These are phyloP conservation scores for Aspergillus tamarii DNA, from an alignment of 2,329 filamentous ascomycete species.

Conservation along the genomic window DNA sequence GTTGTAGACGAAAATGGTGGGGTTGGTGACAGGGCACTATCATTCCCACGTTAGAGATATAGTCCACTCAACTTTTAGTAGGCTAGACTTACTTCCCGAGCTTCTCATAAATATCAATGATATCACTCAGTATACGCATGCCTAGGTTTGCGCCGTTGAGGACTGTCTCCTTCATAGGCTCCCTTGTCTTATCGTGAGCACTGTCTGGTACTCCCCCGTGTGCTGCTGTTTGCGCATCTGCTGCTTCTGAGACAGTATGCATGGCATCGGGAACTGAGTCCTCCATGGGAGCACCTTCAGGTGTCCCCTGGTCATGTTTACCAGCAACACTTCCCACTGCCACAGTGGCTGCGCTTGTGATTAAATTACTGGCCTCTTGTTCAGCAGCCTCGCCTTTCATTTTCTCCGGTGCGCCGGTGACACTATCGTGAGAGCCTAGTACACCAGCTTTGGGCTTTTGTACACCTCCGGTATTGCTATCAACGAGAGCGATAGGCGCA, in stretches of 20 bases:
- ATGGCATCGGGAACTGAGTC: constrained; percentile 56
- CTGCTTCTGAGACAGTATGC: constrained; percentile 44
- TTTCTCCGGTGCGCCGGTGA: constrained; percentile 81
- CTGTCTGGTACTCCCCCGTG: constrained; percentile 59
- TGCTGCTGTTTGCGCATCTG: constrained; percentile 55
- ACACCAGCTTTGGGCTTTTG: constrained; percentile 78
- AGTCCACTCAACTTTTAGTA: background rate
- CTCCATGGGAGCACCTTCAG: constrained; percentile 54
- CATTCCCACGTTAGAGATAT: background rate
- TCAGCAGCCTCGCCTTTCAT: constrained; percentile 84
- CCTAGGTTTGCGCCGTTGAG: constrained; percentile 74
- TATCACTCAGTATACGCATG: constrained; percentile 67
- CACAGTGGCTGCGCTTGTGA: constrained; percentile 73
- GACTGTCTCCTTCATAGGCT: constrained; percentile 75
- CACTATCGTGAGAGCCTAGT: constrained; percentile 73
- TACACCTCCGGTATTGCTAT: constrained; percentile 69
- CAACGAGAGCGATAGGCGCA: constrained; percentile 73
- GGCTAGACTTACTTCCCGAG: constrained; percentile 58
- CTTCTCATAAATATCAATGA: constrained; percentile 66
- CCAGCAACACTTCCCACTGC: constrained; percentile 75
- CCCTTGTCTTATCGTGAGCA: constrained; percentile 68
- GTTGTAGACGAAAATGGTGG: constrained; percentile 61
- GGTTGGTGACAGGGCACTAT: constrained; percentile 63
- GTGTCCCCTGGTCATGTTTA: constrained; percentile 71
- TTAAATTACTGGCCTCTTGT: constrained; percentile 78